These are phyloP conservation scores for Monsonia emarginata DNA, from an alignment of 441 rosid genomes.

Conservation along the genomic window DNA sequence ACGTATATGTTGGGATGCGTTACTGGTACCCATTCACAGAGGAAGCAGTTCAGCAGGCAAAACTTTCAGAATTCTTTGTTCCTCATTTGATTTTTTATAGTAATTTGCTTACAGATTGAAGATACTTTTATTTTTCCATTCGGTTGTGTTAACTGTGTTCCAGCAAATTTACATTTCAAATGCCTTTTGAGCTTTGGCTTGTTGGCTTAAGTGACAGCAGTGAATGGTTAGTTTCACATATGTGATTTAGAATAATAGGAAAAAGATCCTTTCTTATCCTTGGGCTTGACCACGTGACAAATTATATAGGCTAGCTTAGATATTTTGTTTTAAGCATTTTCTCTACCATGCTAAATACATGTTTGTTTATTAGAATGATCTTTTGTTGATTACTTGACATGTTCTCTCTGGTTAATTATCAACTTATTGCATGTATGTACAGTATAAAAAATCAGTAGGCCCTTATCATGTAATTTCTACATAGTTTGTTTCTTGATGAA, in stretches of 20 bases:
- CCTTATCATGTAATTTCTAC: not conserved
- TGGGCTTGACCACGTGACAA: not conserved
- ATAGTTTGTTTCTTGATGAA: not conserved
- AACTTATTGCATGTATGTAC: not conserved
- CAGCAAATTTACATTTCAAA: not conserved
- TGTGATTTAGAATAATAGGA: not conserved
- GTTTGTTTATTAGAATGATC: not conserved
- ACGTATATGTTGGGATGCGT: conserved; percentile 78
- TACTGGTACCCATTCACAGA: conserved; percentile 92
- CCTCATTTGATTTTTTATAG: not conserved
- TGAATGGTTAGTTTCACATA: not conserved
- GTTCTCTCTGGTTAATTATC: not conserved
- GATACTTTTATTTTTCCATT: not conserved
- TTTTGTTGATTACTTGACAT: not conserved
- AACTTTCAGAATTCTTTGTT: not conserved
- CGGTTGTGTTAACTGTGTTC: not conserved
- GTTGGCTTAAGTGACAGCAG: not conserved
- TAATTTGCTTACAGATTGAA: not conserved
- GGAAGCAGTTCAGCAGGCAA: conserved; percentile 78
- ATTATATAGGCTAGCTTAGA: not conserved
- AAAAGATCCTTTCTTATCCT: not conserved
- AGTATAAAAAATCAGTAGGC: not conserved
- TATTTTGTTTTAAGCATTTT: no score
- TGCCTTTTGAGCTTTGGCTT: not conserved
- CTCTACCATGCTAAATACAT: not conserved